These are phyloP conservation scores for Verticillium albo-atrum DNA, from an alignment of 2,329 filamentous ascomycete genomes.

Conservation along the genomic window DNA sequence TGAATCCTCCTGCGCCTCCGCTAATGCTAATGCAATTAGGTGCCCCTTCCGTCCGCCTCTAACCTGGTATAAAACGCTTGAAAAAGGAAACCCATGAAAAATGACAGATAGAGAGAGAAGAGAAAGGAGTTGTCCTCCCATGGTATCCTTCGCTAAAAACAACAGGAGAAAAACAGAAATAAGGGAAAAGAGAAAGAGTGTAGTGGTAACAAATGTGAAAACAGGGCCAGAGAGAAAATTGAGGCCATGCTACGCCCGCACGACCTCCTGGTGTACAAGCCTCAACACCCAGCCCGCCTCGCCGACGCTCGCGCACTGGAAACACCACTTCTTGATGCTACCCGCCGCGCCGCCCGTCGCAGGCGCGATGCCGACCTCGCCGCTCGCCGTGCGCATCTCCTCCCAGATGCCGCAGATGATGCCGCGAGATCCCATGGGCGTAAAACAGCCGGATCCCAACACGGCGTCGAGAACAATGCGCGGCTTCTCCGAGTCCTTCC, in stretches of 20 bases:
- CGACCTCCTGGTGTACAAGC: slow-evolving; percentile 53
- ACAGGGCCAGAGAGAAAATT: neutral
- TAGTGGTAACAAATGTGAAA: neutral
- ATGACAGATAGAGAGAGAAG: neutral
- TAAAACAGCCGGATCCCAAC: slow-evolving; percentile 78
- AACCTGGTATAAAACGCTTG: neutral
- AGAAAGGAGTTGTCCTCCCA: neutral
- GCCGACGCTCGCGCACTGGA: slow-evolving; percentile 50
- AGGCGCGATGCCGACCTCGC: slow-evolving; percentile 47
- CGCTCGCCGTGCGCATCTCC: slow-evolving; percentile 61
- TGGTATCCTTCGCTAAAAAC: neutral
- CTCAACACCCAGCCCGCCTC: slow-evolving; percentile 54
- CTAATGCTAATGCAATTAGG: neutral
- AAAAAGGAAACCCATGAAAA: neutral
- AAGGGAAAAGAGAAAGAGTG: neutral
- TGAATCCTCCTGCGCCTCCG: neutral
- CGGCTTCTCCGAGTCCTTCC: slow-evolving; percentile 50
- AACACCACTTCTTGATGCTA: slow-evolving; percentile 59
- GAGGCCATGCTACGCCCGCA: slow-evolving; percentile 18
- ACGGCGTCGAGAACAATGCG: slow-evolving; percentile 76
- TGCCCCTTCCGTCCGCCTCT: neutral
- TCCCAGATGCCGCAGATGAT: slow-evolving; percentile 90
- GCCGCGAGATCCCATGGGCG: slow-evolving; percentile 75
- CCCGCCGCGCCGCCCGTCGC: slow-evolving; percentile 47
- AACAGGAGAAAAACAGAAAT: neutral